Percentiles rank a stretch among this genome's conserved stretches.
Evolutionary conservation across 257 asterid genomes (phyloP).

Genomic region (Gardenia jasminoides): DNA sequence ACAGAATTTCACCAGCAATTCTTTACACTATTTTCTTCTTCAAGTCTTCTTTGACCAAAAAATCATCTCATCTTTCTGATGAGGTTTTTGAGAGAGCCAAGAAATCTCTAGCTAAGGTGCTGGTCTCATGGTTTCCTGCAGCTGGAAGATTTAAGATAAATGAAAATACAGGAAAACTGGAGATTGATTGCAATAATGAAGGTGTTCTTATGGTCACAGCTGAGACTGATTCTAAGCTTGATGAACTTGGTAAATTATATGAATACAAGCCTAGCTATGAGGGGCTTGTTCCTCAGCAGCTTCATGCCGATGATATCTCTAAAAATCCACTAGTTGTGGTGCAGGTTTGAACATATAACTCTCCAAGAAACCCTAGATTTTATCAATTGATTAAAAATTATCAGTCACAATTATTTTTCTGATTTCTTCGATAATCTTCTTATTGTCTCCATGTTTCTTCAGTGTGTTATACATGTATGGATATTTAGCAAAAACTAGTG

Average conservation of each 20-base stretch:
- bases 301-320: background rate
- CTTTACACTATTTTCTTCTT: constrained; percentile 1
- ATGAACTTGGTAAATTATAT: background rate
- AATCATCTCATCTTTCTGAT: background rate
- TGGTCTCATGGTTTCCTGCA: background rate
- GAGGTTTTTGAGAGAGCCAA: background rate
- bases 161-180: constrained; percentile 5
- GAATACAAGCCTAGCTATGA: background rate
- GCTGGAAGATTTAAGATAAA: background rate
- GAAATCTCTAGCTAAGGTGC: background rate
- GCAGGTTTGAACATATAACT: background rate
- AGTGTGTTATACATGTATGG: background rate
- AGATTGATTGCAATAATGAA: background rate
- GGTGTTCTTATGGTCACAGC: background rate
- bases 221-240: background rate
- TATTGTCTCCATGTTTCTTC: background rate
- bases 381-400: background rate
- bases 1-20: constrained; percentile 6
- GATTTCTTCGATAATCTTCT: background rate
- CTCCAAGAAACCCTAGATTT: background rate
- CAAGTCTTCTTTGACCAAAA: background rate
- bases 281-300: background rate
- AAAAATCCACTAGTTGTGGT: constrained; percentile 1
- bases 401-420: background rate
- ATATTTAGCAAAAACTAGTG: too few relatives aligned